Percentiles rank a stretch among this genome's conserved stretches.
Evolutionary conservation across 108 stramenopile species (phyloP).

Genomic region (Nitzschia sp.): DNA sequence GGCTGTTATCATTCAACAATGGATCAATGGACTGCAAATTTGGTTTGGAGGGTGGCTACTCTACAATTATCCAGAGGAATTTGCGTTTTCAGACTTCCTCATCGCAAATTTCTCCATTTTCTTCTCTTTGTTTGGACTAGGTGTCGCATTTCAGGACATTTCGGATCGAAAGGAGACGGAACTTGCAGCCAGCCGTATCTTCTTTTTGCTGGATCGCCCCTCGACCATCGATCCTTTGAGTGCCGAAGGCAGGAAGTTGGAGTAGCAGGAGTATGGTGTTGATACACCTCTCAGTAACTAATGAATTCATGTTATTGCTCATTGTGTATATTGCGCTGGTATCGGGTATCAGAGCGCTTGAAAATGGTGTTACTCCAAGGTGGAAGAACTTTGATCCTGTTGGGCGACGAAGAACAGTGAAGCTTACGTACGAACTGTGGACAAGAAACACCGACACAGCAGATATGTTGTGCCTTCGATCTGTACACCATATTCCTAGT

Average conservation of each 20-base stretch:
- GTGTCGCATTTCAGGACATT: slow-evolving; percentile 40
- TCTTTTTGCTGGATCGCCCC: slow-evolving; percentile 41
- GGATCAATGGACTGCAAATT: slow-evolving; percentile 43
- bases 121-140: slow-evolving; percentile 59
- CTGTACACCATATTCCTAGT: too few species aligned
- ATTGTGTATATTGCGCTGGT: too few species aligned
- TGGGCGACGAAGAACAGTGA: neutral
- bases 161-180: slow-evolving; percentile 49
- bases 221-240: slow-evolving; percentile 52
- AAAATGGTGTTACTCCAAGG: neutral
- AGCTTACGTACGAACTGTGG: too few species aligned
- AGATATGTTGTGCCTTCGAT: too few species aligned
- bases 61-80: slow-evolving; percentile 32
- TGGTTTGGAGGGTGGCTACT: slow-evolving; percentile 68
- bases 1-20: slow-evolving; percentile 18
- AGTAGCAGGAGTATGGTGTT: too few species aligned
- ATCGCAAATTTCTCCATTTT: slow-evolving; percentile 62
- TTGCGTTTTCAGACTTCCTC: slow-evolving; percentile 48
- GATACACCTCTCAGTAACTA: too few species aligned
- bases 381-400: neutral
- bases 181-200: slow-evolving; percentile 49
- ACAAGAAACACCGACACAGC: too few species aligned
- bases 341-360: too few species aligned
- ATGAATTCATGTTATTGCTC: too few species aligned
- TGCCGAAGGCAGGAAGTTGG: too few species aligned